These are phyloP conservation scores for Talaromyces stipitatus DNA, from an alignment of 495 filamentous ascomycete species.

Conservation along the genomic window DNA sequence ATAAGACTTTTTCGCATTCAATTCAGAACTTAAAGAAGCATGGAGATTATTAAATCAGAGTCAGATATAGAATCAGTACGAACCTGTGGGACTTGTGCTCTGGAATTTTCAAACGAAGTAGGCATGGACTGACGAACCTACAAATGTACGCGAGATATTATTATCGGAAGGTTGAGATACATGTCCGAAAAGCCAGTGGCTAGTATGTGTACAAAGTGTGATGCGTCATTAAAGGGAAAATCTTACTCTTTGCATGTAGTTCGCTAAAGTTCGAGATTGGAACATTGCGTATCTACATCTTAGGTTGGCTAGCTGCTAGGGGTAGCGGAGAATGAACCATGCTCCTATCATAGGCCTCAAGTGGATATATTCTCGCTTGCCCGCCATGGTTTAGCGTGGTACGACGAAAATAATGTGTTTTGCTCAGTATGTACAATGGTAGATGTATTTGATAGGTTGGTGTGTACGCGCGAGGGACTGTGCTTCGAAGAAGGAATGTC, in stretches of 20 bases:
- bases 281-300: not conserved
- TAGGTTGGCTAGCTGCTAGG: not conserved
- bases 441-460: not conserved
- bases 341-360: not conserved
- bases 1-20: not conserved
- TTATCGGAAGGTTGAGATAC: not conserved
- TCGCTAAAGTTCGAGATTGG: not conserved
- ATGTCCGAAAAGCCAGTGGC: not conserved
- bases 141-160: not conserved
- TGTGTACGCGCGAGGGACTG: not conserved
- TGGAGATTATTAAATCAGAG: not conserved
- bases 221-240: not conserved
- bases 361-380: not conserved
- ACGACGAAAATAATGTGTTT: not conserved
- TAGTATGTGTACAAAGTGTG: not conserved
- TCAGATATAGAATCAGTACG: not conserved
- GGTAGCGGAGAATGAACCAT: not conserved
- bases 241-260: not conserved
- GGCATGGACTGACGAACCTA: not conserved
- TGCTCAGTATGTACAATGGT: not conserved
- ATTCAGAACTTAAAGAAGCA: not conserved
- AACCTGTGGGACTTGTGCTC: not conserved
- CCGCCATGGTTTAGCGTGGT: not conserved
- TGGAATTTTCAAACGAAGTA: not conserved
- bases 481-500: not conserved